phyloP scores from a whole-genome alignment of 1,139 yeast species.

The Waltiozyma sp. region DNA sequence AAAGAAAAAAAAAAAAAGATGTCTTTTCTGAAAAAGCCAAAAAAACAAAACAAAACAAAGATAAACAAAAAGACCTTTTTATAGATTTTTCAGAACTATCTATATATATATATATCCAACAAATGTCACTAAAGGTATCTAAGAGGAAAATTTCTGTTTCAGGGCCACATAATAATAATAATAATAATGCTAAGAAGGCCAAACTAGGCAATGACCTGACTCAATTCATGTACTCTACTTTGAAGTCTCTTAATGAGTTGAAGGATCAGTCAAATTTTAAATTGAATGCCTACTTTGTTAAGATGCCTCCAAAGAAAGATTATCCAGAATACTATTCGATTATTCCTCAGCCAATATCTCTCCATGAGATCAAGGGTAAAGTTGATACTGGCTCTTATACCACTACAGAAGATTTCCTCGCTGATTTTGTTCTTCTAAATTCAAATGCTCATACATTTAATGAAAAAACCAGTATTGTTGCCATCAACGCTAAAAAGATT shows the following conservation, averaged over 20 bases:
- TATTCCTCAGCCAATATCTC: constrained; percentile 54
- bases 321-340: constrained; percentile 77
- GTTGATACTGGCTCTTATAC: constrained; percentile 23
- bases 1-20: no score
- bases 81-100: no score
- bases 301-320: constrained; percentile 60
- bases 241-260: constrained; percentile 4
- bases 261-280: constrained; percentile 5
- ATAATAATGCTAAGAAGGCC: not conserved
- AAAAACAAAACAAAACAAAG: no score
- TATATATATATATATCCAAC: no score
- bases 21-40: no score
- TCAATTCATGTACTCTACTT: constrained; percentile 1
- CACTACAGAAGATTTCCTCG: constrained; percentile 31
- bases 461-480: constrained; percentile 52
- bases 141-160: not conserved
- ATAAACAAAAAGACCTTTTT: no score
- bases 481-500: constrained; percentile 37
- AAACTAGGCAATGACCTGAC: not conserved
- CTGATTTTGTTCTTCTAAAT: constrained; percentile 44
- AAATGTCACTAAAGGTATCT: constrained; percentile 1
- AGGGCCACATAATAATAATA: no score
- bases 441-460: constrained; percentile 55
- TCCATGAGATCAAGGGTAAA: constrained; percentile 50
- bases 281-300: constrained; percentile 38